phyloP scores from a whole-genome alignment of 2,329 filamentous ascomycete genomes.

The Fusarium domesticum region DNA sequence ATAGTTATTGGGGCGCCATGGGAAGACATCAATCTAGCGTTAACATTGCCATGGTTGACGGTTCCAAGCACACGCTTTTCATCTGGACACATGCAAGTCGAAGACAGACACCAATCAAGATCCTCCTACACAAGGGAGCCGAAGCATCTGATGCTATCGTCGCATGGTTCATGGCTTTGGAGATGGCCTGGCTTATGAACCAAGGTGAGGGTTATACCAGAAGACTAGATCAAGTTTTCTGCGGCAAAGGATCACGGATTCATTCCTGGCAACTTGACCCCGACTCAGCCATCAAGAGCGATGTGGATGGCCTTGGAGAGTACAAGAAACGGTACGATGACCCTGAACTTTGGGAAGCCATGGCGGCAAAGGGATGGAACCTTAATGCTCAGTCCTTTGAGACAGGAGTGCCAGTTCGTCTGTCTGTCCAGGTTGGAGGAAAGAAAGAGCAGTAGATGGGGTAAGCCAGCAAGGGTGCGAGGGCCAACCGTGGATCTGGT shows the following conservation, averaged over 20 bases:
- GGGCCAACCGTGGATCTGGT: background rate
- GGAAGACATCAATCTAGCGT: constrained; percentile 13
- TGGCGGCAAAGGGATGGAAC: constrained; percentile 36
- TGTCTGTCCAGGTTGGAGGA: constrained; percentile 22
- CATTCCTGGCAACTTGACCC: background rate
- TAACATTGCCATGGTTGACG: constrained; percentile 30
- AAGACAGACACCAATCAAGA: constrained; percentile 30
- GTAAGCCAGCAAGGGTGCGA: background rate
- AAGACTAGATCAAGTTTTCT: constrained; percentile 19
- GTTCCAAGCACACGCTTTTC: constrained; percentile 30
- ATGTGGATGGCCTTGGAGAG: constrained; percentile 2
- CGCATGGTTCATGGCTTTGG: constrained; percentile 39
- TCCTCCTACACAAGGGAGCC: constrained; percentile 35
- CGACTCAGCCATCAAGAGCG: background rate
- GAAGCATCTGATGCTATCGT: constrained; percentile 31
- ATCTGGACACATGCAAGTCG: constrained; percentile 25
- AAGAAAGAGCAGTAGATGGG: constrained; percentile 28
- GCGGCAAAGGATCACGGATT: constrained; percentile 1
- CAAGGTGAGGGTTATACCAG: constrained; percentile 21
- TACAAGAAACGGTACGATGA: constrained; percentile 21
- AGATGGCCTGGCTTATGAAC: constrained; percentile 35
- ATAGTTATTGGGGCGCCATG: constrained; percentile 41
- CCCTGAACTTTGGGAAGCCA: constrained; percentile 28
- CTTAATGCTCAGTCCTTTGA: constrained; percentile 36
- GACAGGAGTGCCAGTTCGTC: constrained; percentile 35